Base-by-base conservation (phyloP, 352 stramenopile genomes). In the Globisporangium rhizosaccharum region DNA sequence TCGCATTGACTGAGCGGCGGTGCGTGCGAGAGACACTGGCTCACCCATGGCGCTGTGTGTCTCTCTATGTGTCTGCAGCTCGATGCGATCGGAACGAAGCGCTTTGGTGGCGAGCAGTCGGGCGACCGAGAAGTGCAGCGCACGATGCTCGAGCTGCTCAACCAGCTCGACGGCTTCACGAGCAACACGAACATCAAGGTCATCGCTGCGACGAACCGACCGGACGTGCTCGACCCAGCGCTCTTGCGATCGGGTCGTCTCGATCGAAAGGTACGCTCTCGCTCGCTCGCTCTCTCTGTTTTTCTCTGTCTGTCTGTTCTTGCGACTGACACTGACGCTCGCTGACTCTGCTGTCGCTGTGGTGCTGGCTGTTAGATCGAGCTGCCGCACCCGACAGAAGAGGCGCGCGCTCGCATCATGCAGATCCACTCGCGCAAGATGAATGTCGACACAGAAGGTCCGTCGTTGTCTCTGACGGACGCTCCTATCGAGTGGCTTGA, bases 161-260 rank as follows among this genome's bases (percentile, higher is more conserved):
- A 97, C 75, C 96, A 99, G 79, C 77, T 99, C 41, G 97, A 99
- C 73, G 97, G 97, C 2, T 99, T 99, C 75, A 97, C 81, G 49
- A 97, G 82, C 65, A 98, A 99, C 73, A 97, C 98, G 53, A 99
- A 98, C 71, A 99, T 99, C 75, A 99, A 99, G 82, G 94, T 98
- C 39, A 99, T 99, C 63, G 96, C 96, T 7, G 97, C 97, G 11
- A 99, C 96, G 30, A 99, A 99, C 76, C 85, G 96, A 57, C 90
- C 90, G 26, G 92, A 98, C 72, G 96, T 99, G 48, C 69, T 99
- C 51, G 97, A 99, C 73, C 97, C 97, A 26, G 97, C 97, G 15
- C 79, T 99, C 44, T 76, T 99, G 53, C 90, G 96, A 68, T 98
- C 92, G 28, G 92, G 80, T 57, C 80, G 80, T 63, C 62, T 90